A percentile compares a stretch with the other conserved stretches of the same genome.
phyloP scores from a whole-genome alignment of 1,284 basidiomycete species.

The Sanguinoderma infundibulare region DNA sequence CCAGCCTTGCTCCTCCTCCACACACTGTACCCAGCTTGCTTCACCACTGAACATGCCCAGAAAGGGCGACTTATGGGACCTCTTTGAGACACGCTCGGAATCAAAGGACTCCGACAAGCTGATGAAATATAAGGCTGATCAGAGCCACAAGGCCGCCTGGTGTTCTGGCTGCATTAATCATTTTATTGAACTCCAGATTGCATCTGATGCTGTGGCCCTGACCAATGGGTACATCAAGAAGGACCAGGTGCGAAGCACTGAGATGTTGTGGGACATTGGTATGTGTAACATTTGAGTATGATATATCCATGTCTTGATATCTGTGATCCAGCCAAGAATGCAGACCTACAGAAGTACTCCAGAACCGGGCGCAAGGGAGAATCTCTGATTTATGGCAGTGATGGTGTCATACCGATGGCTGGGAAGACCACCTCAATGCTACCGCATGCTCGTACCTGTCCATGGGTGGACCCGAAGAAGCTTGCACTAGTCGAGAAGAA shows the following conservation, averaged over 20 bases:
- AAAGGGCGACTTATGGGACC: background rate
- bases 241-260: background rate
- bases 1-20: too few species aligned
- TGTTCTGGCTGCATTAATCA: background rate
- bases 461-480: background rate
- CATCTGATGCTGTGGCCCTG: background rate
- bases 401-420: conserved; percentile 14
- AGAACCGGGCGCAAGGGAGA: background rate
- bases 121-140: background rate
- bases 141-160: background rate
- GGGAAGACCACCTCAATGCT: conserved; percentile 8
- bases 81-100: background rate
- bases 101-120: background rate
- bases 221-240: background rate
- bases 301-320: background rate
- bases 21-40: too few species aligned
- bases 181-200: background rate
- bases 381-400: background rate
- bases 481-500: background rate
- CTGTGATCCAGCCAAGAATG: background rate
- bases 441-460: conserved; percentile 3
- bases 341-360: background rate
- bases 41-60: background rate
- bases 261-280: background rate
- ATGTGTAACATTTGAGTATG: too few species aligned